Conservation (phyloP, 2,329 filamentous ascomycete genomes). For the Raffaelea ambrosiae region DNA sequence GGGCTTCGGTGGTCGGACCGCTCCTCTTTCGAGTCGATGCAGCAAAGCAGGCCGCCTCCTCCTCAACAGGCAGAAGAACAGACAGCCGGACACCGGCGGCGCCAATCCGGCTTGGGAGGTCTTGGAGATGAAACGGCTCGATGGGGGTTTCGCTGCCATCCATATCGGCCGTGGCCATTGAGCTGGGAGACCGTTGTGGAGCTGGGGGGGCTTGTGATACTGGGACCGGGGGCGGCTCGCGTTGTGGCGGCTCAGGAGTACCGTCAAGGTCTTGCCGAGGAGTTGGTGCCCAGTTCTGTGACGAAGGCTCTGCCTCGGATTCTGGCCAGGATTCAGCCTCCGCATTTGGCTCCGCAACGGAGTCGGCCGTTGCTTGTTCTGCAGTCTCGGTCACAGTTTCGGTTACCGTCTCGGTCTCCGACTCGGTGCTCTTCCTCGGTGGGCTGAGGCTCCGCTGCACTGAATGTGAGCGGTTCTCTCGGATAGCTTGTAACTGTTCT, state of each 20-base stretch:
- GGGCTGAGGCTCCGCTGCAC: neutral
- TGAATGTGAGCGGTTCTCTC: conserved; percentile 28
- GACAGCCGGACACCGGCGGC: conserved; percentile 26
- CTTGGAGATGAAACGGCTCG: conserved; percentile 42
- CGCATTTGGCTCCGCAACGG: too few species aligned
- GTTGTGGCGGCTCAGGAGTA: conserved; percentile 10
- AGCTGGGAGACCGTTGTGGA: neutral
- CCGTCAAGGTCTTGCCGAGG: too few species aligned
- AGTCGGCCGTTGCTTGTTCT: too few species aligned
- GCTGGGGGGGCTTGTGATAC: neutral
- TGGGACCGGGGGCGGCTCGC: neutral
- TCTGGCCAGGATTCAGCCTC: neutral
- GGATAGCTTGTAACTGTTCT: conserved; percentile 38
- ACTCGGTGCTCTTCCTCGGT: too few species aligned
- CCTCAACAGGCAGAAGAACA: conserved; percentile 18
- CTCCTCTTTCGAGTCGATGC: conserved; percentile 5
- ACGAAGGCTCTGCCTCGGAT: neutral
- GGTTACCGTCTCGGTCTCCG: too few species aligned
- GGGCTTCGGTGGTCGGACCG: neutral
- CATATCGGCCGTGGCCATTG: conserved; percentile 12
- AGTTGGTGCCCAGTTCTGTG: too few species aligned
- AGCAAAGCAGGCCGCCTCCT: conserved; percentile 17
- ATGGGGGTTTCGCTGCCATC: conserved; percentile 31
- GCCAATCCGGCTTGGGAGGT: conserved; percentile 33
- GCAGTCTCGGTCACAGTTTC: too few species aligned